Conservation (phyloP, 179 eudicot species). For the Vitellaria paradoxa region DNA sequence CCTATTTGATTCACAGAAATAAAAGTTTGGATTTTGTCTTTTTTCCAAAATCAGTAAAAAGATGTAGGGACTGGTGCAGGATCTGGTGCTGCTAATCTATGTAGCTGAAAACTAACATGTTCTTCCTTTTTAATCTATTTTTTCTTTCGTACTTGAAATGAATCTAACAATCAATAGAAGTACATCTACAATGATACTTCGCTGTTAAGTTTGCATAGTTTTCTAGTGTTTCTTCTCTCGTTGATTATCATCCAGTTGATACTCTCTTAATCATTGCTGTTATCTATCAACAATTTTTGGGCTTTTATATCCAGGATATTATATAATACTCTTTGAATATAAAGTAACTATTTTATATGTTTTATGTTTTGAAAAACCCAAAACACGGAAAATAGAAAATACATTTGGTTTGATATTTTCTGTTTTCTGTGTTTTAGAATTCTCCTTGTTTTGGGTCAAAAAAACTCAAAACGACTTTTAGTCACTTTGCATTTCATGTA, state of each 20-base stretch:
- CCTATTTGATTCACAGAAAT: not conserved
- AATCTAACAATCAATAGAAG: not conserved
- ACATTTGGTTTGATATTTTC: too few species aligned
- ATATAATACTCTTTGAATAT: too few species aligned
- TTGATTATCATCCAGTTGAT: not conserved
- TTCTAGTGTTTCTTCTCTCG: not conserved
- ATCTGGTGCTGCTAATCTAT: not conserved
- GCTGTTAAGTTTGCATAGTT: not conserved
- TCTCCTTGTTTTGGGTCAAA: too few species aligned
- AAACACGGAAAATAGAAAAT: too few species aligned
- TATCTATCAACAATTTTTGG: too few species aligned
- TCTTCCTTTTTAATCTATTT: not conserved
- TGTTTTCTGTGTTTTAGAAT: too few species aligned
- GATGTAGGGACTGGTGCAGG: not conserved
- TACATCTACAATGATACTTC: not conserved
- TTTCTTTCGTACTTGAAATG: not conserved
- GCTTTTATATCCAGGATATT: too few species aligned
- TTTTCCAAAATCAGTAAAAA: conserved; percentile 3
- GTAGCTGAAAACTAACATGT: not conserved
- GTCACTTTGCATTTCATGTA: too few species aligned
- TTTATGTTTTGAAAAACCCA: too few species aligned
- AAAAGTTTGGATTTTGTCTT: not conserved
- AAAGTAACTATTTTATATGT: too few species aligned
- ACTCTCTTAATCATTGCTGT: too few species aligned
- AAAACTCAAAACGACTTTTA: too few species aligned